Evolutionary conservation across 352 stramenopile species (phyloP).

Genomic region (Blastocystis sp.): DNA sequence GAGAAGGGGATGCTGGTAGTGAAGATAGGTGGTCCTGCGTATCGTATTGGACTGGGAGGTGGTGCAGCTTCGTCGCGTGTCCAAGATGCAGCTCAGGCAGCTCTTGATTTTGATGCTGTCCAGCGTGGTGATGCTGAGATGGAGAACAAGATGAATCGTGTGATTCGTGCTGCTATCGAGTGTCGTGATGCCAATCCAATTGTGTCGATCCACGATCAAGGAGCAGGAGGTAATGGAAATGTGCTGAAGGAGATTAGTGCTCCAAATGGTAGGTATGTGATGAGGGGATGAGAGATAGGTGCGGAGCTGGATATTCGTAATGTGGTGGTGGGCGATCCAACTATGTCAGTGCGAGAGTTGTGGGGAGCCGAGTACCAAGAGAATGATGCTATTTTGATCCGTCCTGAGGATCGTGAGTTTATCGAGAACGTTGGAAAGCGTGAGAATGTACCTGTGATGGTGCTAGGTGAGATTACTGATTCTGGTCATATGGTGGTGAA

Average conservation of each 20-base stretch:
- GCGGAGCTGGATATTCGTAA: constrained; percentile 90
- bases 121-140: constrained; percentile 98
- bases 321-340: constrained; percentile 86
- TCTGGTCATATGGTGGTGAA: constrained; percentile 90
- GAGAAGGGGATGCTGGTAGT: constrained; percentile 91
- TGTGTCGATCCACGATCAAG: constrained; percentile 96
- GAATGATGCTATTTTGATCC: constrained; percentile 91
- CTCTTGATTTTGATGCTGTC: constrained; percentile 96
- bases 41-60: constrained; percentile 95
- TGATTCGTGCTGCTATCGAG: constrained; percentile 94
- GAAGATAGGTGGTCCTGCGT: constrained; percentile 93
- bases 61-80: constrained; percentile 90
- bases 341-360: constrained; percentile 93
- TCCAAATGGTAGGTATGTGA: too few species aligned
- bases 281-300: too few species aligned
- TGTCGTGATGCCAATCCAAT: constrained; percentile 93
- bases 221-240: constrained; percentile 96
- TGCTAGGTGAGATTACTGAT: constrained; percentile 87
- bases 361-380: constrained; percentile 99
- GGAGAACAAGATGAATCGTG: constrained; percentile 97
- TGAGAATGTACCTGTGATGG: constrained; percentile 89
- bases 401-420: constrained; percentile 76
- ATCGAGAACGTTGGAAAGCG: constrained; percentile 87
- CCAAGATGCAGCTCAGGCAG: constrained; percentile 82
- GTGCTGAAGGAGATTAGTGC: constrained; percentile 99